These are phyloP conservation scores for Aspergillus leporis DNA, from an alignment of 495 filamentous ascomycete species.

Conservation along the genomic window DNA sequence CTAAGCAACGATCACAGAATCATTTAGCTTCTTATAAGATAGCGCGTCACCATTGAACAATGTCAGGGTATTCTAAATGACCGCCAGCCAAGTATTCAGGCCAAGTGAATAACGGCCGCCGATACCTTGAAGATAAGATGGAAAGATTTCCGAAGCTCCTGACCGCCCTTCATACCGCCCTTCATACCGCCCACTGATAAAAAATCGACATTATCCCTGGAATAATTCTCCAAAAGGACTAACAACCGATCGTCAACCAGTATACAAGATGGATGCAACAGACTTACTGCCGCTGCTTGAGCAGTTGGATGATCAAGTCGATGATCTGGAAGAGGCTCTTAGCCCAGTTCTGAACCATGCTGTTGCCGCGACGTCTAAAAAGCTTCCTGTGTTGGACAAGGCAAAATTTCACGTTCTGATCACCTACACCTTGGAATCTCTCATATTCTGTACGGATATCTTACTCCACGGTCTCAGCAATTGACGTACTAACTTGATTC, in stretches of 20 bases:
- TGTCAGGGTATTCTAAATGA: neutral
- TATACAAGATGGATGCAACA: conserved; percentile 39
- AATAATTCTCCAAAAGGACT: neutral
- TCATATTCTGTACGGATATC: conserved; percentile 72
- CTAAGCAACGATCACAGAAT: neutral
- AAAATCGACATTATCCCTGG: conserved; percentile 21
- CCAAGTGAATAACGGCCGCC: conserved; percentile 7
- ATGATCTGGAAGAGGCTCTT: conserved; percentile 73
- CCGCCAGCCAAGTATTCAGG: neutral
- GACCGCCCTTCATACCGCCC: conserved; percentile 14
- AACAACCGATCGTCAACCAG: neutral
- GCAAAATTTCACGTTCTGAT: conserved; percentile 85
- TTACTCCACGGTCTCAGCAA: neutral
- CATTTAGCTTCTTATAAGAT: neutral
- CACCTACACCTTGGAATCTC: conserved; percentile 87
- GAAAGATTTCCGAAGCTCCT: neutral
- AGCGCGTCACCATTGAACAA: neutral
- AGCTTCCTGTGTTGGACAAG: conserved; percentile 87
- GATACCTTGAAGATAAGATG: conserved; percentile 12
- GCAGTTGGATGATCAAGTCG: conserved; percentile 71
- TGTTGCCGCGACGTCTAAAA: conserved; percentile 66
- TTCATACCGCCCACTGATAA: conserved; percentile 23
- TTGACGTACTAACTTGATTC: conserved; percentile 20
- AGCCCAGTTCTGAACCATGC: conserved; percentile 63
- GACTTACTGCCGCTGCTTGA: conserved; percentile 59